Evolutionary conservation across 2,329 filamentous ascomycete species (phyloP), one percentile per base, ranked within the genome.

Genomic region (Coniella lustricola): DNA sequence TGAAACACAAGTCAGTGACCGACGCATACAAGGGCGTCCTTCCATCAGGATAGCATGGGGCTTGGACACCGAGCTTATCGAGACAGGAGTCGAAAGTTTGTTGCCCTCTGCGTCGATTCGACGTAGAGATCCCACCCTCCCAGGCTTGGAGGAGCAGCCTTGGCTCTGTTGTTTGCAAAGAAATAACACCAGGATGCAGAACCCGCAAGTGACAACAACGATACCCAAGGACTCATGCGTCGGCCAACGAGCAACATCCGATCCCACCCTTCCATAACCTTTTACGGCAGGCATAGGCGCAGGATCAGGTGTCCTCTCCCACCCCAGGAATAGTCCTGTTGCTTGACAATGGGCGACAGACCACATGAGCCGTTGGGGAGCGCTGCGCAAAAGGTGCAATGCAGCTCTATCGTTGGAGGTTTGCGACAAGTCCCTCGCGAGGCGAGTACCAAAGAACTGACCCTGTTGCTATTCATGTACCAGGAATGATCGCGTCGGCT

Each of bases 111-210:
- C 29, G 25, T 29, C 10, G 12, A 13, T 22, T 20, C 14, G 12
- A 22, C 36, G 13, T n/a, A 35, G 44, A 47, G 44, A 41, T 47
- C 44, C 44, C 44, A 40, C 44, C 44, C 44, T 32, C 44, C 44
- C 44, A 47, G 44, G 44, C 44, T 47, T 47, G 34, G 44, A 21
- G 17, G 44, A 47, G 44, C 32, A 47, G 44, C 44, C 44, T 41
- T 47, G 44, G 34, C 44, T 47, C 44, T 22, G 44, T 39, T 34
- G 17, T 31, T 29, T 25, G 25, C 12, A 17, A 25, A 29, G 10
- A 40, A 17, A 10, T 21, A 39, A 32, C 14, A 32, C 16, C 34
- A n/a, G 37, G n/a, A 12, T 31, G n/a, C 38, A 47, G 32, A 42
- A 42, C 45, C 38, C 45, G 45, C 31, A n/a, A 34, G 14, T 21